Base-by-base conservation (phyloP, 805 yeast genomes). In the Suhomyces prunicola region DNA sequence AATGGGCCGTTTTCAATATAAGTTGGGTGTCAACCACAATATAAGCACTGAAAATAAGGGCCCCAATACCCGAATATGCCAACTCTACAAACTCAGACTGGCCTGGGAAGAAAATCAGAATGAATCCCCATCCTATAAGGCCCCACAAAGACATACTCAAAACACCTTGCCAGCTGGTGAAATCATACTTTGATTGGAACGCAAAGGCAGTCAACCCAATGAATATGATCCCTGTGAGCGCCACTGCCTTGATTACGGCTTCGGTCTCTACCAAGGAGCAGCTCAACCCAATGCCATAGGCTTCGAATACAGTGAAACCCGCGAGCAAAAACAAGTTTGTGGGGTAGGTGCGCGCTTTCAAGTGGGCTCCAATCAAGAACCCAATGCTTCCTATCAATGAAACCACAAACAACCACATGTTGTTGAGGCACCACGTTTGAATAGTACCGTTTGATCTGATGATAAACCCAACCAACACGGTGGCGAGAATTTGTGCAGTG, bases 11-110 rank as follows among this genome's bases (percentile, higher is more conserved):
- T 64, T 86, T 84, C 83, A 90, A 79, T 52, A 90, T 82, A 60
- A 83, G 67, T 69, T 90, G 96, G 19, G 96, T 90, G 67, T 90
- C 97, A 46, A 89, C 82, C 48, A 90, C 70, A 54, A 91, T 79
- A 64, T 86, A 90, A 4, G 84, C 81, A 12, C 86, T 76, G 69
- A 90, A 90, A 2, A 90, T 70, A 42, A 86, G 62, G 4, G 96
- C 94, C 23, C 94, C 96, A 44, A 86, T 65, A 56, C 84, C 82
- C 31, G 91, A 82, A 71, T 87, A 90, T 4, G 84, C 70, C 57
- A 87, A 66, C 60, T 88, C 91, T 46, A 81, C 69, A n/a, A 77
- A 73, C n/a, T 79, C 67, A 51, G 78, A 66, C 69, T 78, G 77
- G 26, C 60, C 60, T 36, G 89, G 79, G 65, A 90, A 80, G 69